A percentile compares a stretch with the other conserved stretches of the same genome.
These are phyloP conservation scores for Yamadazyma kitorensis DNA, from an alignment of 805 yeast species.

Conservation along the genomic window DNA sequence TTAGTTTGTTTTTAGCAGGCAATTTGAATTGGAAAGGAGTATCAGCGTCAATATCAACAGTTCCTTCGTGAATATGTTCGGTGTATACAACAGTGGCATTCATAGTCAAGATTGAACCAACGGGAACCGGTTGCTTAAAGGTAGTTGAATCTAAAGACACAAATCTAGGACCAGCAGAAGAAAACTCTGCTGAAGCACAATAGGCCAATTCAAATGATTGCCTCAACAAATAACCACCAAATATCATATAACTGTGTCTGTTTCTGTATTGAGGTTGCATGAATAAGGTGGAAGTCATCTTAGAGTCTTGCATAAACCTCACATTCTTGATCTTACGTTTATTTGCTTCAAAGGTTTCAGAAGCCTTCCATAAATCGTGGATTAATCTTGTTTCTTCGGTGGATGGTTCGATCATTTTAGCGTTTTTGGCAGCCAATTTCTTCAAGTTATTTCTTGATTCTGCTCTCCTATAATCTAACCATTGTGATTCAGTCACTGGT, in stretches of 20 bases:
- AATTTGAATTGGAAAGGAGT: constrained; percentile 49
- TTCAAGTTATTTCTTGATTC: constrained; percentile 87
- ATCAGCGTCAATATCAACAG: constrained; percentile 21
- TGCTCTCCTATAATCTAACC: constrained; percentile 83
- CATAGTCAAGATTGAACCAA: constrained; percentile 84
- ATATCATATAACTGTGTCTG: constrained; percentile 90
- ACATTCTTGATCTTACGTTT: constrained; percentile 26
- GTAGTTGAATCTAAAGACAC: constrained; percentile 88
- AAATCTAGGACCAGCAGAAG: constrained; percentile 83
- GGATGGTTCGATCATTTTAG: constrained; percentile 60
- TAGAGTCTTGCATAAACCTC: constrained; percentile 69
- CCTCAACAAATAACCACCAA: constrained; percentile 91
- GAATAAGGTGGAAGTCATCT: constrained; percentile 69
- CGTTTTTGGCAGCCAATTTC: constrained; percentile 69
- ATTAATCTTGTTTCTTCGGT: constrained; percentile 70
- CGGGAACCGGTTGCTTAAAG: constrained; percentile 93
- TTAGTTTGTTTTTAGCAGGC: constrained; percentile 56
- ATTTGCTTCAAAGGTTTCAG: constrained; percentile 26
- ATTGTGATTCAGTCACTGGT: constrained; percentile 72
- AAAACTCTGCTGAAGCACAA: constrained; percentile 86
- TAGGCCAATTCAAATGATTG: constrained; percentile 93
- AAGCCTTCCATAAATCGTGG: constrained; percentile 67
- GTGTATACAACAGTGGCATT: constrained; percentile 83
- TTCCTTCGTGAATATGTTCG: constrained; percentile 52
- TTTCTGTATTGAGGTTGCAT: constrained; percentile 98